Evolutionary conservation across 441 rosid genomes (phyloP).

Genomic region (Gossypium schwendimanii): DNA sequence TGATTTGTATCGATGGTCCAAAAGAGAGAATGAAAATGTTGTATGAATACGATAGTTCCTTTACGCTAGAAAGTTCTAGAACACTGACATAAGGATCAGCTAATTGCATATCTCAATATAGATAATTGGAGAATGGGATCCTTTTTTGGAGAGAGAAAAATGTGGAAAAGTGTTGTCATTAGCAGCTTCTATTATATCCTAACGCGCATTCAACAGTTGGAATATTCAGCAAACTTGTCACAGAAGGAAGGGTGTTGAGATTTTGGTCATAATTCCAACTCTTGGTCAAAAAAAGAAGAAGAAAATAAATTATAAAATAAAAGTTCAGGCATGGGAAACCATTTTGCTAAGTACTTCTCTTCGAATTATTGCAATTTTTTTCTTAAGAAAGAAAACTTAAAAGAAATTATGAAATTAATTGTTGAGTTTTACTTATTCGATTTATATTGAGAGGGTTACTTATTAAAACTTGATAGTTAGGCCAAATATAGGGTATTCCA

Average conservation of each 20-base stretch:
- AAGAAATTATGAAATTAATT: too few species aligned
- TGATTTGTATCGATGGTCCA: too few species aligned
- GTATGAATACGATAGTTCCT: background rate
- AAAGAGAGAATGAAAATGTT: too few species aligned
- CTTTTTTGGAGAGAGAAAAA: too few species aligned
- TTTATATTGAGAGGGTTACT: too few species aligned
- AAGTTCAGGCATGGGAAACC: background rate
- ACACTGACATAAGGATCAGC: background rate
- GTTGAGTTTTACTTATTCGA: too few species aligned
- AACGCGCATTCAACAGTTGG: background rate
- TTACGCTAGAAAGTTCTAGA: background rate
- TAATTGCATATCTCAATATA: too few species aligned
- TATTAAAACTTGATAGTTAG: background rate
- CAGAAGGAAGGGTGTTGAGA: background rate
- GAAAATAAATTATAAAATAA: background rate
- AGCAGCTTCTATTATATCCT: too few species aligned
- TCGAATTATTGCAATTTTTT: background rate
- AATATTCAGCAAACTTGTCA: background rate
- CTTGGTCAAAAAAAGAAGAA: background rate
- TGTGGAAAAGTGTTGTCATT: too few species aligned
- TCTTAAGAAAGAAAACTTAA: background rate
- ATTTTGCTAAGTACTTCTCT: background rate
- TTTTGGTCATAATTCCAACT: background rate
- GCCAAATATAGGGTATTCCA: too few species aligned
- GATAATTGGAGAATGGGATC: too few species aligned